A percentile compares a stretch with the other conserved stretches of the same genome.
These are phyloP conservation scores for Annulohypoxylon truncatum DNA, from an alignment of 2,329 filamentous ascomycete species.

Conservation along the genomic window DNA sequence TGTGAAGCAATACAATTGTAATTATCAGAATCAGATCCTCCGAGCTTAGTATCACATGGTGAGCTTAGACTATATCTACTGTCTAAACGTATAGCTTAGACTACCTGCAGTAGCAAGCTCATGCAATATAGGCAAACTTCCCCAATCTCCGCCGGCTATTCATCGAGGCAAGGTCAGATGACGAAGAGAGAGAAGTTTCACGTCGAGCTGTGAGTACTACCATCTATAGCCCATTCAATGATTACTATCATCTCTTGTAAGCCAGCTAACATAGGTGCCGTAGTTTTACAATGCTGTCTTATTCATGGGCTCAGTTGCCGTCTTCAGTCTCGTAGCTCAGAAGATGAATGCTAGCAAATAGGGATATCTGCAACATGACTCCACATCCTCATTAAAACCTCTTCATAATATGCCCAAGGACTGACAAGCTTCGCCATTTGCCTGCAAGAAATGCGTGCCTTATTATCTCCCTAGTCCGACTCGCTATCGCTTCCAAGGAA, in stretches of 20 bases:
- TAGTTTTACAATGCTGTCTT: conserved; percentile 98
- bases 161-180: conserved; percentile 91
- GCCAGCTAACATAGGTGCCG: conserved; percentile 26
- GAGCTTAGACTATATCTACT: background rate
- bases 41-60: conserved; percentile 17
- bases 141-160: conserved; percentile 97
- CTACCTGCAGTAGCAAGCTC: background rate
- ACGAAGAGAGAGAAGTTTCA: conserved; percentile 94
- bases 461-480: conserved; percentile 59
- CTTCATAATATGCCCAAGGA: background rate
- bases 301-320: conserved; percentile 94
- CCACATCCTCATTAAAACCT: background rate
- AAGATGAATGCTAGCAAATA: conserved; percentile 72
- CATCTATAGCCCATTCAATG: background rate
- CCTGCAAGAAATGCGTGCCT: conserved; percentile 8
- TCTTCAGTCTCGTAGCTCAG: conserved; percentile 94
- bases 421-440: background rate
- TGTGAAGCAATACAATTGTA: background rate
- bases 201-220: conserved; percentile 79
- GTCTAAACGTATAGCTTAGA: too few species aligned
- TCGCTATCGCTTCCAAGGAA: conserved; percentile 79
- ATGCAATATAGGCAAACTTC: conserved; percentile 71
- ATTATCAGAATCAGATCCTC: background rate
- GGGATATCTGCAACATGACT: background rate
- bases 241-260: background rate